phyloP scores from a whole-genome alignment of 176 grass and related monocot genomes.

The Juncus inflexus region DNA sequence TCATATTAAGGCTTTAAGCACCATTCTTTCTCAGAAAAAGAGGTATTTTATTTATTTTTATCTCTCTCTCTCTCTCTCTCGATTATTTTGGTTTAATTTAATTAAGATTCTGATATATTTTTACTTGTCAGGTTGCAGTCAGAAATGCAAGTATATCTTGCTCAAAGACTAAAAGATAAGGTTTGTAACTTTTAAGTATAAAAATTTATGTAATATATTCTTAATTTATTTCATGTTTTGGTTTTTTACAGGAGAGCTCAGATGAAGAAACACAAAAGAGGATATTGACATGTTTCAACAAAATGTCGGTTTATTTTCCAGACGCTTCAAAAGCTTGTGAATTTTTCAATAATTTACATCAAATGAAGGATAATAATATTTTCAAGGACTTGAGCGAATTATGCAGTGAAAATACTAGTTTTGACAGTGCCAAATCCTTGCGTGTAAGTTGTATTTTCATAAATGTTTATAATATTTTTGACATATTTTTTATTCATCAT shows the following conservation, averaged over 20 bases:
- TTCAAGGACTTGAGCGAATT: constrained; percentile 74
- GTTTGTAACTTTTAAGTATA: constrained; percentile 38
- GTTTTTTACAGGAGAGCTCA: constrained; percentile 50
- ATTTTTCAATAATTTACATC: constrained; percentile 76
- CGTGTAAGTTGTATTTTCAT: constrained; percentile 42
- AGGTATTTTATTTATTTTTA: constrained; percentile 44
- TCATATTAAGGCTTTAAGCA: constrained; percentile 69
- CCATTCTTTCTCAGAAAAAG: constrained; percentile 75
- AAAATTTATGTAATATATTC: constrained; percentile 13
- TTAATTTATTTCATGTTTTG: constrained; percentile 24
- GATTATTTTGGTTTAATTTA: constrained; percentile 11
- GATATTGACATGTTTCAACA: constrained; percentile 49
- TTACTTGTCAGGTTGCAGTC: constrained; percentile 59
- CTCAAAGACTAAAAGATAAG: constrained; percentile 55
- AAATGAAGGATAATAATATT: constrained; percentile 91
- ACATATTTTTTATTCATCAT: background rate
- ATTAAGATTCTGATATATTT: too few relatives aligned
- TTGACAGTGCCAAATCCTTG: constrained; percentile 40
- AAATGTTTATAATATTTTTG: constrained; percentile 17
- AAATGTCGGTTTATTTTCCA: constrained; percentile 61
- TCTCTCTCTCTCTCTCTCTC: background rate
- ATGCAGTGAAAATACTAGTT: constrained; percentile 45
- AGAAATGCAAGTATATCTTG: constrained; percentile 80
- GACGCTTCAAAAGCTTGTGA: constrained; percentile 67
- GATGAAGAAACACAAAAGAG: constrained; percentile 56